phyloP scores from a whole-genome alignment of 176 grass and related monocot genomes.

The barley (Hordeum vulgare) region MorexV3_pseudomolecules_assembly NC_058524.1:529090076-529090575 shows the following conservation, averaged over 20 bases:
- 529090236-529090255: background rate
- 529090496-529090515: background rate
- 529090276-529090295: conserved; percentile 18
- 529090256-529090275: conserved; percentile 21
- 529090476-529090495: conserved; percentile 31
- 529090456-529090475: background rate
- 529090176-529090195: background rate
- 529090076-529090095: background rate
- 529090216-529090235: background rate
- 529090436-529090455: background rate
- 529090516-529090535: conserved; percentile 13
- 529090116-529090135: background rate
- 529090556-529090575: background rate
- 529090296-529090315: background rate
- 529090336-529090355: background rate
- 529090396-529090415: background rate
- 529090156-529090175: background rate
- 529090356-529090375: background rate
- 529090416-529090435: background rate
- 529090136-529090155: background rate
- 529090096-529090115: background rate
- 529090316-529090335: background rate
- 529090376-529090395: background rate
- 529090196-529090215: background rate
- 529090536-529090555: background rate